Base-by-base conservation (phyloP, 1,284 basidiomycete genomes). In the Inonotus hispidus region DNA sequence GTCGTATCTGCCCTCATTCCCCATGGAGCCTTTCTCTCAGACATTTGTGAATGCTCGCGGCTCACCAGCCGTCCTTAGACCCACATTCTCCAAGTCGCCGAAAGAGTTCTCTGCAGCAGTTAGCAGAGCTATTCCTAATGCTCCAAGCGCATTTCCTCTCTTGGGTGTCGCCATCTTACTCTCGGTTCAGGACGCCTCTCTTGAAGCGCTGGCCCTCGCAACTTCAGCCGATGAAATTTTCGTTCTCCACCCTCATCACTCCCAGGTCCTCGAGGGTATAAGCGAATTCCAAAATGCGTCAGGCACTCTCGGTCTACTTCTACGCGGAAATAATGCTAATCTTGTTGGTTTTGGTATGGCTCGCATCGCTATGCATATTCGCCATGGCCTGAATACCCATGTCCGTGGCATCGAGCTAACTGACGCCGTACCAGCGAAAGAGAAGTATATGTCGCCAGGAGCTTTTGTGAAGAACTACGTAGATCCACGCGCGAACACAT, bases 281-380 rank as follows among this genome's bases (percentile, higher is more conserved):
- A 53, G 16, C 21, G 37, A 23, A 21, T n/a, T 35, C 14, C 19
- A 27, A 10, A 5, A 37, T 14, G 46, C 19, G 7, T 23, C 23
- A 2, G 37, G 49, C 41, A 23, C 55, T 11, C 47, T 64, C 38
- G 19, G 23, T 23, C 25, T 45, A 7, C 32, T 63, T 37, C 53
- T 64, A 6, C 47, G 46, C 25, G 56, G 63, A 6, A 45, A 58
- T n/a, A 19, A 45, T 6, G 49, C 62, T 67, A 19, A 47, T 14
- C 63, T 76, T 1, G 71, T 71, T 10, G 73, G 71, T 2, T 75
- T 75, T 50, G 66, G 68, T 8, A 69, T 75, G 70, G 70, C 71
- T 2, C 66, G 65, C 19, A 62, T 71, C 1, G 72, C 69, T 0
- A 38, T 75, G 11, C 68, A 70, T 2, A 62, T 75, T 14, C 65